These are phyloP conservation scores for Candida bentonensis DNA, from an alignment of 805 yeast genomes.

Conservation along the genomic window DNA sequence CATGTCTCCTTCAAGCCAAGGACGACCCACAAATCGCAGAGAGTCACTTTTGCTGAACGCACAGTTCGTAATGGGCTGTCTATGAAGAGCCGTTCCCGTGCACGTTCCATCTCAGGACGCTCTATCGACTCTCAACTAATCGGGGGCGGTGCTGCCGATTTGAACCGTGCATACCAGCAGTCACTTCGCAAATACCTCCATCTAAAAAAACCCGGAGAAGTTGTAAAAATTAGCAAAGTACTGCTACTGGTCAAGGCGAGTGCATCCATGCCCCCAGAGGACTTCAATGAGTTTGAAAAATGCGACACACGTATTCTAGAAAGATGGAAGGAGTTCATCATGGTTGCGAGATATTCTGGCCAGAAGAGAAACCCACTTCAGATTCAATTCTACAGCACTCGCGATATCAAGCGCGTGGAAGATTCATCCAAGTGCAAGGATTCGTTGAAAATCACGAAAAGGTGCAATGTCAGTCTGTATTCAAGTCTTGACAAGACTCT, in stretches of 20 bases:
- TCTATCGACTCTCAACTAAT: no score
- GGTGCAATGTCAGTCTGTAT: slow-evolving; percentile 37
- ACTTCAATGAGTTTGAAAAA: slow-evolving; percentile 36
- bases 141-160: no score
- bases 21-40: not conserved
- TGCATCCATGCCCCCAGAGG: slow-evolving; percentile 16
- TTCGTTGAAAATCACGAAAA: slow-evolving; percentile 12
- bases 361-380: slow-evolving; percentile 35
- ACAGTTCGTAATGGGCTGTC: not conserved
- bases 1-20: not conserved
- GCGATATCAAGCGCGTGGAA: slow-evolving; percentile 23
- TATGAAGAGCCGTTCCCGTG: not conserved
- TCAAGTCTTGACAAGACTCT: slow-evolving; percentile 61
- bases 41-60: not conserved
- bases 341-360: slow-evolving; percentile 56
- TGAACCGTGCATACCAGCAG: not conserved
- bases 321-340: slow-evolving; percentile 68
- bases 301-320: slow-evolving; percentile 45
- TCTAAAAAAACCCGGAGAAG: slow-evolving; percentile 33
- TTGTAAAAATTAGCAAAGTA: slow-evolving; percentile 54
- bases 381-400: slow-evolving; percentile 46
- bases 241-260: slow-evolving; percentile 43
- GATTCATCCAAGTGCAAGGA: slow-evolving; percentile 10
- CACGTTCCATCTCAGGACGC: not conserved
- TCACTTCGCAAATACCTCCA: not conserved